Evolutionary conservation across 1,139 yeast species (phyloP).

Genomic region (Magnusiomyces ingens): DNA sequence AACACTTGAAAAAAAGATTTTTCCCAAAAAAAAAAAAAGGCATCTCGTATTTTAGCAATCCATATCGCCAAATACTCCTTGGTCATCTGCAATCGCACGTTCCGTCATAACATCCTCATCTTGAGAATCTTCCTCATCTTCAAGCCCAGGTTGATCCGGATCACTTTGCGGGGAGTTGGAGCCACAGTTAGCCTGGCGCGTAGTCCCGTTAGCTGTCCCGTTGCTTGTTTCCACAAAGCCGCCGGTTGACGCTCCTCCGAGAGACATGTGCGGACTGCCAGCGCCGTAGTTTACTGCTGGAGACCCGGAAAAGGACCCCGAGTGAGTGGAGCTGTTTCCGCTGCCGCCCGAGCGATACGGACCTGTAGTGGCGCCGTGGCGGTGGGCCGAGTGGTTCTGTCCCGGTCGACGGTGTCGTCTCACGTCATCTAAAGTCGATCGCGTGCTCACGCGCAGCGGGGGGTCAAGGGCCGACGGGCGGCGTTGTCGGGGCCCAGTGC

Average conservation of each 20-base stretch:
- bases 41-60: constrained; percentile 15
- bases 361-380: neutral
- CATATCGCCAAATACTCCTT: constrained; percentile 28
- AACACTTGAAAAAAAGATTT: neutral
- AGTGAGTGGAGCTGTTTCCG: constrained; percentile 8
- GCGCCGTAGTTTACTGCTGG: constrained; percentile 2
- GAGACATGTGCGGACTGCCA: constrained; percentile 6
- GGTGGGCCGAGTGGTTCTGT: neutral
- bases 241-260: too few relatives aligned
- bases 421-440: neutral
- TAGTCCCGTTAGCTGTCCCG: constrained; percentile 14
- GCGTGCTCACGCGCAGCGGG: neutral
- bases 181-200: constrained; percentile 2
- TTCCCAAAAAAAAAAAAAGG: neutral
- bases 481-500: neutral
- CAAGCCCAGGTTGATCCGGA: neutral
- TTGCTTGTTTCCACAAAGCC: too few relatives aligned
- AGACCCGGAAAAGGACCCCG: too few relatives aligned
- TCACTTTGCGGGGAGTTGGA: constrained; percentile 11
- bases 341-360: constrained; percentile 1
- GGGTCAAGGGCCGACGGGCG: constrained; percentile 3
- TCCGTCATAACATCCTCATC: constrained; percentile 11
- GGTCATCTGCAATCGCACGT: constrained; percentile 15
- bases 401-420: neutral
- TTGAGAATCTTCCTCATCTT: constrained; percentile 10